A percentile compares a stretch with the other conserved stretches of the same genome.
Evolutionary conservation across 2,329 filamentous ascomycete species (phyloP).

Genomic region (Exophiala phaeomuriformis): DNA sequence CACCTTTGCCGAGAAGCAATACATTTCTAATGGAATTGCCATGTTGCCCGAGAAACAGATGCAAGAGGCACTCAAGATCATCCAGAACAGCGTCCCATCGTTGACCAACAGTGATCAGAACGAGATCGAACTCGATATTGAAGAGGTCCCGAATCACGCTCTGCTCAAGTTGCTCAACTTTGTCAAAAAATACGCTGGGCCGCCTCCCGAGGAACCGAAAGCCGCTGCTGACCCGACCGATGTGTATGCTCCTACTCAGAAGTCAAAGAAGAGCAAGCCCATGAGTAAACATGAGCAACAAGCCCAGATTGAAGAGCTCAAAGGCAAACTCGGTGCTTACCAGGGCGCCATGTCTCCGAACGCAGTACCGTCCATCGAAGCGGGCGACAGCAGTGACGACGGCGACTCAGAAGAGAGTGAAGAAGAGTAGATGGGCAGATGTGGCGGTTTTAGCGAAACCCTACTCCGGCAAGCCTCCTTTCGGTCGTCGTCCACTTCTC

Average conservation of each 20-base stretch:
- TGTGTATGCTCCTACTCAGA: slow-evolving; percentile 32
- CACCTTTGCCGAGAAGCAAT: slow-evolving; percentile 75
- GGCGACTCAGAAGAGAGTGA: slow-evolving; percentile 46
- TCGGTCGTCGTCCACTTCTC: too few relatives aligned
- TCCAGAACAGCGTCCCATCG: slow-evolving; percentile 73
- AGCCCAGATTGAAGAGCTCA: slow-evolving; percentile 43
- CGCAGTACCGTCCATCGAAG: slow-evolving; percentile 39
- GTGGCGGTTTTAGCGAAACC: too few relatives aligned
- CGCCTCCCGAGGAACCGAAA: slow-evolving; percentile 40
- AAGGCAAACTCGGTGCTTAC: slow-evolving; percentile 42
- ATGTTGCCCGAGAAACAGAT: slow-evolving; percentile 72
- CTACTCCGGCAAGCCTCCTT: too few relatives aligned
- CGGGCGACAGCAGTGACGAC: slow-evolving; percentile 41
- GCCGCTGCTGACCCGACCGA: slow-evolving; percentile 21
- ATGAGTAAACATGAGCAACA: slow-evolving; percentile 48
- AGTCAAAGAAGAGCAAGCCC: slow-evolving; percentile 46
- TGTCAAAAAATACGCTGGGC: slow-evolving; percentile 42
- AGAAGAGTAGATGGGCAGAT: slow-evolving; percentile 35
- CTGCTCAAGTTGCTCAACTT: slow-evolving; percentile 41
- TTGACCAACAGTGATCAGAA: slow-evolving; percentile 50
- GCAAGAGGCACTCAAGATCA: slow-evolving; percentile 75
- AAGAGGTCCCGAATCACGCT: slow-evolving; percentile 43
- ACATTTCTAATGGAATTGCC: slow-evolving; percentile 79
- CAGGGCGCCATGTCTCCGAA: slow-evolving; percentile 38
- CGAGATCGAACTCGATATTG: slow-evolving; percentile 44